phyloP scores from a whole-genome alignment of 108 stramenopile genomes.

The Stephanodiscus minutulus region DNA sequence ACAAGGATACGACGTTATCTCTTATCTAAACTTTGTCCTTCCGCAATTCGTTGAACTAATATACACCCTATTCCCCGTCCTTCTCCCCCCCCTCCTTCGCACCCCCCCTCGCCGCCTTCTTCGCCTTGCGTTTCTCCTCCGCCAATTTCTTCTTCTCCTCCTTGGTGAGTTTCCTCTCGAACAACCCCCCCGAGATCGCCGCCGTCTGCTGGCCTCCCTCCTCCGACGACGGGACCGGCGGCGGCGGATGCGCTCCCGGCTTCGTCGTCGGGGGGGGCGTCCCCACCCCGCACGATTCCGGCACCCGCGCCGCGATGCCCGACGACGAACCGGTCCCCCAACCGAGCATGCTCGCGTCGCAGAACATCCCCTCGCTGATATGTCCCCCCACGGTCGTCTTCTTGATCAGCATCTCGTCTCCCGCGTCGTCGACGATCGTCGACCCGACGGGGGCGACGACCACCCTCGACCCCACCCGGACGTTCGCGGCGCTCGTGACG shows the following conservation, averaged over 20 bases:
- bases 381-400: constrained; percentile 85
- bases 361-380: constrained; percentile 87
- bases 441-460: constrained; percentile 76
- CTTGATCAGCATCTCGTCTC: constrained; percentile 66
- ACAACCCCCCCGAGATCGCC: constrained; percentile 48
- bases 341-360: constrained; percentile 86
- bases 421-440: constrained; percentile 59
- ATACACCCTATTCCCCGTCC: too few species aligned
- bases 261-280: constrained; percentile 70
- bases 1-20: too few species aligned
- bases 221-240: constrained; percentile 3
- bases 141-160: constrained; percentile 90
- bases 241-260: constrained; percentile 49
- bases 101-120: constrained; percentile 79
- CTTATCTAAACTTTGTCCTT: too few species aligned
- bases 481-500: constrained; percentile 80
- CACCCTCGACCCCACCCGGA: constrained; percentile 72
- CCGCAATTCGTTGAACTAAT: too few species aligned
- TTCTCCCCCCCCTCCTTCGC: constrained; percentile 64
- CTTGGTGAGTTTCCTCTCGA: constrained; percentile 88
- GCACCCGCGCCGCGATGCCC: constrained; percentile 82
- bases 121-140: constrained; percentile 66
- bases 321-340: constrained; percentile 74
- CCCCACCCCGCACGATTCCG: constrained; percentile 63
- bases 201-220: constrained; percentile 30